Evolutionary conservation across 441 rosid species (phyloP).

Genomic region (Jatropha multifida): DNA sequence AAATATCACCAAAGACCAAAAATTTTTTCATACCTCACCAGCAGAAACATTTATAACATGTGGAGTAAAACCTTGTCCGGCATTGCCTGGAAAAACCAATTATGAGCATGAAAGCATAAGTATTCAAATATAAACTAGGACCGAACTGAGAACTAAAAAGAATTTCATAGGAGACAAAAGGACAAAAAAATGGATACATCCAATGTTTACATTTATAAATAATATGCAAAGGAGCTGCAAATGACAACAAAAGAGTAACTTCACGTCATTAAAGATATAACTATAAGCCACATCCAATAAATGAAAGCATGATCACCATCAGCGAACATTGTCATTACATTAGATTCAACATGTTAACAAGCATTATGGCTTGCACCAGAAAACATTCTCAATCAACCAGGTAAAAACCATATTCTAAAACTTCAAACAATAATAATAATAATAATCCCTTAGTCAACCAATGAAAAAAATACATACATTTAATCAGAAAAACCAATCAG

Average conservation of each 20-base stretch:
- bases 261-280: conserved; percentile 3
- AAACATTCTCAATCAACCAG: conserved; percentile 6
- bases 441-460: not conserved
- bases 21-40: conserved; percentile 72
- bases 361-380: conserved; percentile 4
- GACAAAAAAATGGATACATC: not conserved
- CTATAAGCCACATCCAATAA: not conserved
- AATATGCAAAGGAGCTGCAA: not conserved
- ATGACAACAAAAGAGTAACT: conserved; percentile 5
- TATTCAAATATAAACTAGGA: not conserved
- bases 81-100: conserved; percentile 54
- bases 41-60: conserved; percentile 74
- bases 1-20: conserved; percentile 1
- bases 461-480: not conserved
- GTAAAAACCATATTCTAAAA: not conserved
- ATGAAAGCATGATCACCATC: not conserved
- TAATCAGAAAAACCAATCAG: not conserved
- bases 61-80: conserved; percentile 83
- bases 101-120: conserved; percentile 10
- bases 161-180: not conserved
- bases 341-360: not conserved
- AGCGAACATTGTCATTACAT: not conserved
- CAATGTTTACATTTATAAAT: not conserved
- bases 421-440: not conserved
- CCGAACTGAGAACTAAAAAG: not conserved